Evolutionary conservation across 192 early-diverging fungal genomes (phyloP), one percentile per base, ranked within the genome.

Genomic region (Kappamyces sp.): DNA sequence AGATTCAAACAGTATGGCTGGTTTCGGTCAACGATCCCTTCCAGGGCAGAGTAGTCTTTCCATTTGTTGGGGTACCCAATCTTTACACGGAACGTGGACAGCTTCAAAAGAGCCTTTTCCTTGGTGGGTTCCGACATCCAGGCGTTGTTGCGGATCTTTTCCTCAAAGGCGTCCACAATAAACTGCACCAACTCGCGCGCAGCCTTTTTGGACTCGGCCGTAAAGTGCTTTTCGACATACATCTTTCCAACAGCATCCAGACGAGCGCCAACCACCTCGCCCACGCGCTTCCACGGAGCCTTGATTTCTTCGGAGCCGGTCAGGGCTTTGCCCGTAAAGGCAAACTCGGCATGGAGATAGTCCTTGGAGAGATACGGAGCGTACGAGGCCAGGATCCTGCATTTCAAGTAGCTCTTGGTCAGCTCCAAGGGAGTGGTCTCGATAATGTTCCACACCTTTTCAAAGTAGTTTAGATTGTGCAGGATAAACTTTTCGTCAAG

Each of bases 21-120:
- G 4, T 39, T 1, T 9, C 32, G 3, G 7, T 14, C 5, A 29
- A 55, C n/a, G 31, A 43, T 55, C 5, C 54, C 54, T n/a, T 55
- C 38, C 5, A 55, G 40, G 5, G 6, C 0, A 6, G 54, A 40
- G 36, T 64, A 61, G 7, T 14, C 31, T 12, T 43, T 45, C 65
- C 64, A 71, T 31, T 12, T 48, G 41, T 71, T 55, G 12, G 61
- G 61, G 48, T 64, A 66, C 1, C 66, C 69, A 53, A 71, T 59
- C 32, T 62, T 62, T 2, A 51, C 32, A 15, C 14, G 40, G 59
- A 71, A 58, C 4, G 15, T 2, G 29, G 5, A 1, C 1, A 71
- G 43, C 57, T 64, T 68, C 8, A 5, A 22, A 3, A 45, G 3
- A 22, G 69, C 69, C 14, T 63, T 63, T 22, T 30, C 38, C 49